phyloP scores from a whole-genome alignment of 208 protist genomes.

The Acanthamoeba triangularis region DNA sequence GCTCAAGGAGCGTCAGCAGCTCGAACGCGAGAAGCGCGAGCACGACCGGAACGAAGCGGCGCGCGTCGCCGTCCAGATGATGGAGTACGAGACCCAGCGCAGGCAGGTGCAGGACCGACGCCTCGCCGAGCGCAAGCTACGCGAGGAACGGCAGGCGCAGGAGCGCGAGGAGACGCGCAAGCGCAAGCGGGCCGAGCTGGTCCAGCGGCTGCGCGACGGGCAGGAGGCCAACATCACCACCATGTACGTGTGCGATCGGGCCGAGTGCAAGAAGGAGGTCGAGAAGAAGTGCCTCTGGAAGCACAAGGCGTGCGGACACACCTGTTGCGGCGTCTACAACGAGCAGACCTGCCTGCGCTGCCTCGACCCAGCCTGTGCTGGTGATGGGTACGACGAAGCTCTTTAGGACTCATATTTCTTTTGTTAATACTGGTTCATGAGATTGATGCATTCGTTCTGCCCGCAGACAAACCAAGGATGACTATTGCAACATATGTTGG shows the following conservation, averaged over 20 bases:
- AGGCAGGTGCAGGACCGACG: background rate
- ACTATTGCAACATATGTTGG: conserved; percentile 67
- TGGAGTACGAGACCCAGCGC: background rate
- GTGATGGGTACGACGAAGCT: background rate
- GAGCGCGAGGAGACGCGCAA: background rate
- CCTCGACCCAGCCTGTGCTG: conserved; percentile 14
- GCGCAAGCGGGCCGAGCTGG: background rate
- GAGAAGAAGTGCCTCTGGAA: conserved; percentile 22
- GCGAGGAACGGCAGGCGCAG: background rate
- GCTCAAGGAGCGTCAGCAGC: background rate
- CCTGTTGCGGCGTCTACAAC: background rate
- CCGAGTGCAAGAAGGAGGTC: background rate
- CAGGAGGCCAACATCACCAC: background rate
- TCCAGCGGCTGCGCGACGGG: background rate
- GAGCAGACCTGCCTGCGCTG: conserved; percentile 22
- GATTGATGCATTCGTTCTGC: background rate
- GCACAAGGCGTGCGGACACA: conserved; percentile 18
- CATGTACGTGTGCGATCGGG: background rate
- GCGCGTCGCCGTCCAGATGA: background rate
- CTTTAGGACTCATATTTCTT: too few species aligned
- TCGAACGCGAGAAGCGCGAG: background rate
- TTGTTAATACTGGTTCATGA: background rate
- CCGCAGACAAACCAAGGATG: conserved; percentile 67
- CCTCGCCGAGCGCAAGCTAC: background rate
- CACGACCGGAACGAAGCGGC: background rate